phyloP scores from a whole-genome alignment of 495 filamentous ascomycete species.

The Saxophila tyrrhenica region DNA sequence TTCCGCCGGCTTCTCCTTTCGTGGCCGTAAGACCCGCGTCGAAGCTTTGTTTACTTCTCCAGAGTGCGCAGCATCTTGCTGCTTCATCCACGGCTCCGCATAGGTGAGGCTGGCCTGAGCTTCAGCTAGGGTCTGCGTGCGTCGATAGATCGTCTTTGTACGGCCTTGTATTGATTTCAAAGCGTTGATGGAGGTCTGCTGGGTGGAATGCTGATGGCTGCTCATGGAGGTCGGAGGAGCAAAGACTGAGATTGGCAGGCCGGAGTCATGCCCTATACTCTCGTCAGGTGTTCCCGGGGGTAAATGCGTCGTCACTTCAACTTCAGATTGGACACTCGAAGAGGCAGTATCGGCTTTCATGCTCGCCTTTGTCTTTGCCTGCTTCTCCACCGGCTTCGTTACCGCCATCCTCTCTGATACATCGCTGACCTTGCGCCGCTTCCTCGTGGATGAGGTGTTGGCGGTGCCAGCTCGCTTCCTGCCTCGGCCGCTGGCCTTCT shows the following conservation, averaged over 20 bases:
- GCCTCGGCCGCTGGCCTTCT: not conserved
- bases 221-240: not conserved
- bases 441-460: not conserved
- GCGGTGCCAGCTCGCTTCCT: not conserved
- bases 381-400: not conserved
- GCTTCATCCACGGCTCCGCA: not conserved
- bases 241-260: not conserved
- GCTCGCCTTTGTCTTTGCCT: not conserved
- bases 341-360: not conserved
- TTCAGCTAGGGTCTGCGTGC: not conserved
- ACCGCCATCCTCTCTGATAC: conserved; percentile 5
- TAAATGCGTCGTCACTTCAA: too few relatives aligned
- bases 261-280: not conserved
- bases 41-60: not conserved
- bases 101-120: not conserved
- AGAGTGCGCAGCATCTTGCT: not conserved
- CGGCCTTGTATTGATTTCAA: not conserved
- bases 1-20: not conserved
- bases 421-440: conserved; percentile 9
- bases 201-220: not conserved
- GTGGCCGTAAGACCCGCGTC: not conserved
- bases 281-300: too few relatives aligned
- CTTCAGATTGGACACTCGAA: too few relatives aligned
- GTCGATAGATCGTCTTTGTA: not conserved
- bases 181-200: not conserved